These are phyloP conservation scores for Boletus tomentosulus DNA, from an alignment of 768 basidiomycete species.

Conservation along the genomic window DNA sequence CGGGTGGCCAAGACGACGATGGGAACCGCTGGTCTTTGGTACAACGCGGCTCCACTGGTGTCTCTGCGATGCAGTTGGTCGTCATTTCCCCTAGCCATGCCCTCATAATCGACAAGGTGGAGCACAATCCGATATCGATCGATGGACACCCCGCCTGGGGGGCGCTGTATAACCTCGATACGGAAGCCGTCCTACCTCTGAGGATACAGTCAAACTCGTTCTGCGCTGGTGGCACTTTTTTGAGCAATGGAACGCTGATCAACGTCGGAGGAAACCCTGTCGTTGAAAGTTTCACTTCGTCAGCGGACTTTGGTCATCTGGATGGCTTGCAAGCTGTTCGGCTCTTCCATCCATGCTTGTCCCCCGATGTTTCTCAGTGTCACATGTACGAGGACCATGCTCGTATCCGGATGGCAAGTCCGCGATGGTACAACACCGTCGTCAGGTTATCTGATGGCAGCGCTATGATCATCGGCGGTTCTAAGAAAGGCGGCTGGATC, in stretches of 20 bases:
- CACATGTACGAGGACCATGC: slow-evolving; percentile 61
- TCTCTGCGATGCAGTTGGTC: slow-evolving; percentile 73
- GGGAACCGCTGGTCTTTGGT: slow-evolving; percentile 48
- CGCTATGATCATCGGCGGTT: slow-evolving; percentile 79
- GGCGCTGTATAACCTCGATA: slow-evolving; percentile 65
- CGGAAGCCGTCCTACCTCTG: slow-evolving; percentile 58
- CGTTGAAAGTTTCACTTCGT: slow-evolving; percentile 54
- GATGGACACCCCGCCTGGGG: slow-evolving; percentile 80
- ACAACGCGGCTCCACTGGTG: slow-evolving; percentile 69
- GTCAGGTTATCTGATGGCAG: slow-evolving; percentile 72
- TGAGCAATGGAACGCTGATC: slow-evolving; percentile 72
- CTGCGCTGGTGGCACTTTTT: slow-evolving; percentile 78
- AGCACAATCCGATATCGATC: slow-evolving; percentile 75
- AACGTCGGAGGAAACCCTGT: slow-evolving; percentile 83
- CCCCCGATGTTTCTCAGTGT: slow-evolving; percentile 46
- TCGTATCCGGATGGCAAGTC: slow-evolving; percentile 65
- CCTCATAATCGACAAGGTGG: slow-evolving; percentile 78
- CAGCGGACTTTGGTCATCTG: slow-evolving; percentile 72
- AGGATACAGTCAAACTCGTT: slow-evolving; percentile 76
- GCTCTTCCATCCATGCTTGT: slow-evolving; percentile 63
- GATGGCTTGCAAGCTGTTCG: slow-evolving; percentile 74
- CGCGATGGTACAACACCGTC: slow-evolving; percentile 79
- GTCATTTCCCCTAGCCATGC: slow-evolving; percentile 68
- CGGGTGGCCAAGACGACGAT: neutral
- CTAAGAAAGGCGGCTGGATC: slow-evolving; percentile 81